Evolutionary conservation across 129 eudicot genomes (phyloP), one percentile per base, ranked within the genome.

Genomic region (Chrysanthemum seticuspe): DNA sequence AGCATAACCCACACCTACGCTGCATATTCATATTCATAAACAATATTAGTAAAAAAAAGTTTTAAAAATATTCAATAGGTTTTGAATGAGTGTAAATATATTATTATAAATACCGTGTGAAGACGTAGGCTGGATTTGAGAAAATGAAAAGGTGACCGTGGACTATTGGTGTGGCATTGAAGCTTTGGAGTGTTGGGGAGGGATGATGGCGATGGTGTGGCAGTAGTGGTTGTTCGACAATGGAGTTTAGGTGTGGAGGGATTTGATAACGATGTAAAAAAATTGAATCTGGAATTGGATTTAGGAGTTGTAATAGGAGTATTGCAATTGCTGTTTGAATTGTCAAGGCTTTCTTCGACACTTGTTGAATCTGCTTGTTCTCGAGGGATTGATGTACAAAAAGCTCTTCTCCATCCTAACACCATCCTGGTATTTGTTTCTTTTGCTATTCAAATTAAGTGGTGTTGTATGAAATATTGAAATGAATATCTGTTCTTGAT

Each of bases 401-500:
- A 94, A 21, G 97, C 97, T 83, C 89, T 83, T 78, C 98, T 74
- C 98, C 98, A 94, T 65, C 97, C 92, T 44, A 86, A 74, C 79
- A 86, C 96, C 97, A 90, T 94, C 40, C 13, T 81, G 19, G 3
- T 15, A 21, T 65, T 11, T 13, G 9, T 73, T 57, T 57, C 47
- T 40, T 10, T 40, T 40, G 47, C 10, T 40, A 40, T 40, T 40
- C 47, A 40, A 40, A 40, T 40, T 0, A 6, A 7, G 47, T 40
- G 10, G 1, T 40, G 47, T 6, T 40, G 47, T 5, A 40, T 40
- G 47, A 40, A 34, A 34, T 34, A 34, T 34, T 34, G 44, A 34
- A 40, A 40, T 40, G 47, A 40, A 40, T 40, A 40, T 40, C 47
- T 40, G 1, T 40, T 40, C 10, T 40, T 40, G 10, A 5, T 40